phyloP scores from a whole-genome alignment of 2,329 filamentous ascomycete species.

The Nannizzia gypsea region DNA sequence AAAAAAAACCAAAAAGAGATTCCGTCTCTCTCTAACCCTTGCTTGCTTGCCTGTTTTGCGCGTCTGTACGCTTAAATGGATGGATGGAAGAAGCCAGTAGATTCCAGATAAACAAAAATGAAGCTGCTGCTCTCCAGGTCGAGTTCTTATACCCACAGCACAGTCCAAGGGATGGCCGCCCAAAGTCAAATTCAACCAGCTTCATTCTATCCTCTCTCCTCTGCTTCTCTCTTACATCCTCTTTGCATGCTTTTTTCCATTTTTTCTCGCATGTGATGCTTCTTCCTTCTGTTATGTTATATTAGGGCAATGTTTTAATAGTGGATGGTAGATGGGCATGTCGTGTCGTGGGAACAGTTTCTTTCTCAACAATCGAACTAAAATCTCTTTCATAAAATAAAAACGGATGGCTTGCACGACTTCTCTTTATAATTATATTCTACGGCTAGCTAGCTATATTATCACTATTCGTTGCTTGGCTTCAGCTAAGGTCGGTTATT shows the following conservation, averaged over 20 bases:
- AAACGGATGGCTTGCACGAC: not conserved
- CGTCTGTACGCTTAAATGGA: not conserved
- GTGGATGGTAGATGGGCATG: constrained; percentile 27
- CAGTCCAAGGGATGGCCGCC: not conserved
- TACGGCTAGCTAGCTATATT: too few relatives aligned
- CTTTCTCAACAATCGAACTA: not conserved
- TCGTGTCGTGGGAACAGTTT: not conserved
- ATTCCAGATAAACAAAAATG: not conserved
- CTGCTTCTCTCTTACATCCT: not conserved
- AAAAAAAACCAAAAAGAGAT: too few relatives aligned
- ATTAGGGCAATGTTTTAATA: constrained; percentile 31
- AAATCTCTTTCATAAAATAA: not conserved
- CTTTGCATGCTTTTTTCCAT: not conserved
- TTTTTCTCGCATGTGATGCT: not conserved
- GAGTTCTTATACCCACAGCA: not conserved
- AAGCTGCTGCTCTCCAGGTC: not conserved
- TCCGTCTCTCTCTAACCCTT: not conserved
- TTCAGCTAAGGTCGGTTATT: not conserved
- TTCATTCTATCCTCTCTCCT: not conserved
- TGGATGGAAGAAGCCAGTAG: not conserved
- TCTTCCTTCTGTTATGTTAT: constrained; percentile 11
- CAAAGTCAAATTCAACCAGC: not conserved
- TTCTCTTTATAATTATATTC: not conserved
- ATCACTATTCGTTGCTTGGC: too few relatives aligned
- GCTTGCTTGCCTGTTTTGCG: not conserved